Conservation (phyloP, 139 green algal genomes). For the Asterochloris erici region DNA sequence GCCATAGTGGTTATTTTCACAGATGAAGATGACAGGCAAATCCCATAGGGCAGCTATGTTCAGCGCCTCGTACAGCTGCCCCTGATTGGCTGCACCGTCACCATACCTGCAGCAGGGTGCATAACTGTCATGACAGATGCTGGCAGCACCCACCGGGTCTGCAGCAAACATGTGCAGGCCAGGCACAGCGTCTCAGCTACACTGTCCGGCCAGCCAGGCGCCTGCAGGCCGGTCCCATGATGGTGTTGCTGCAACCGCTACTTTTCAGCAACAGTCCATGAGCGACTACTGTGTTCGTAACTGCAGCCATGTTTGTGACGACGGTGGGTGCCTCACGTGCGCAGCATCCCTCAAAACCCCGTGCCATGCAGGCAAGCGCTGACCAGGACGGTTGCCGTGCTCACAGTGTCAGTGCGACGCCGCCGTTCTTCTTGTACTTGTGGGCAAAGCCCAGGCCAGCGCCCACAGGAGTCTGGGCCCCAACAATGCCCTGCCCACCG, state of each 20-base stretch:
- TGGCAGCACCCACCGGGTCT: no score
- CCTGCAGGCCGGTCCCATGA: no score
- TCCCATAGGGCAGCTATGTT: constrained; percentile 98
- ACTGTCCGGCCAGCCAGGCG: neutral
- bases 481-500: constrained; percentile 96
- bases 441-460: constrained; percentile 89
- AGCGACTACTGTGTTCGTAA: no score
- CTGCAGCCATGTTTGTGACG: no score
- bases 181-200: neutral
- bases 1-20: constrained; percentile 99
- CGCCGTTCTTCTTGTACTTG: constrained; percentile 84
- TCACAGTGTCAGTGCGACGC: constrained; percentile 78
- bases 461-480: constrained; percentile 90
- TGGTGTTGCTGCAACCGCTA: no score
- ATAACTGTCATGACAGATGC: no score
- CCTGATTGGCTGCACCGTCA: constrained; percentile 93
- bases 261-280: no score
- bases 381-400: neutral
- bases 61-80: constrained; percentile 95
- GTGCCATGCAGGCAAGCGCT: no score
- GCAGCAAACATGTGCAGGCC: neutral
- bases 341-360: no score
- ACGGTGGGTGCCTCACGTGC: no score
- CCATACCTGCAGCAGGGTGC: constrained; percentile 62
- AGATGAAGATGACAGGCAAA: constrained; percentile 95